Evolutionary conservation across 345 rosid species (phyloP), one percentile per base, ranked within the genome.

Genomic region (Cochlearia excelsa): DNA sequence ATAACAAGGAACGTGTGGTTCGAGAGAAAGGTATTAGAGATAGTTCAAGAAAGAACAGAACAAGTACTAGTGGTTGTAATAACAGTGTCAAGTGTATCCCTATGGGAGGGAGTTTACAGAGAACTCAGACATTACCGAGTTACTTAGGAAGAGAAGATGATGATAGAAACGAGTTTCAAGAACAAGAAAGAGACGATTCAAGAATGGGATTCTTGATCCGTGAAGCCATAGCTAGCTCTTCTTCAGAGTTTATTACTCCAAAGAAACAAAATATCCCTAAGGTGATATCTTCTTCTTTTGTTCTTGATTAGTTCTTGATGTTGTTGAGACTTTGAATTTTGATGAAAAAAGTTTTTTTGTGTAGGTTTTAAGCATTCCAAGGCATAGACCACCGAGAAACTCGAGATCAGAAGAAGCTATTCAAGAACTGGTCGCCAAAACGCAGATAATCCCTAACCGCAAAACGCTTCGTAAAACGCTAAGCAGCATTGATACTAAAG

Each of bases 141-240:
- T 64, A 68, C 70, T 40, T 79, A n/a, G 63, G 77, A 46, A 71
- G 76, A 58, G 65, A 67, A 57, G 78, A 51, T 50, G 78, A 51
- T 50, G 79, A 61, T 46, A 40, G 9, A 41, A 23, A 64, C 26
- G 75, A 71, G 61, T 64, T 63, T 70, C 68, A 78, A 27, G 84
- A 79, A 11, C 67, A 66, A 33, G 87, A 79, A 0, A 51, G 69
- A 31, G 83, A 85, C 10, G 63, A 70, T 57, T 56, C 77, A 4
- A 75, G 80, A 41, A 77, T 85, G 84, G 80, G 93, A 65, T 66
- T 47, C 57, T 71, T 85, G 71, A 85, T 81, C 26, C 79, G 75
- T 54, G 78, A 78, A 53, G 75, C 75, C 61, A 58, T 65, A 4
- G 62, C 70, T 33, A 71, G 67, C 51, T 65, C 70, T 10, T 64